Evolutionary conservation across 768 basidiomycete species (phyloP).

Genomic region (Mycena vitilis): DNA sequence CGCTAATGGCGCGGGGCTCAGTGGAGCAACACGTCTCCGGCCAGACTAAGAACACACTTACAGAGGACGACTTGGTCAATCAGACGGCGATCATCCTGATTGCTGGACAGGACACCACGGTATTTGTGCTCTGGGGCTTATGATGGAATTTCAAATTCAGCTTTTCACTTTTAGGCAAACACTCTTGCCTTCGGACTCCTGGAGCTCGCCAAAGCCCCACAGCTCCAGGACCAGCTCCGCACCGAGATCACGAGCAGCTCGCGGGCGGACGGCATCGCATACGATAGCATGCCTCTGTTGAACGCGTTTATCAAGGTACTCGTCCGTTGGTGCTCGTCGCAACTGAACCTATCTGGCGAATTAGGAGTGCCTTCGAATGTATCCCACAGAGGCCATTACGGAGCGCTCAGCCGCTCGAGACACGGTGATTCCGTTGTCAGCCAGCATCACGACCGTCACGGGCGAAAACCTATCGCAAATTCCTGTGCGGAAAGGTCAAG

Average conservation of each 20-base stretch:
- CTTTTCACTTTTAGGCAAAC: too few species aligned
- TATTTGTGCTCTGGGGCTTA: background rate
- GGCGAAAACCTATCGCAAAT: background rate
- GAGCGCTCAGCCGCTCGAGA: background rate
- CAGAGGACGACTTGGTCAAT: background rate
- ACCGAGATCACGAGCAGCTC: too few species aligned
- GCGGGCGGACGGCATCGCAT: too few species aligned
- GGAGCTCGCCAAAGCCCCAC: too few species aligned
- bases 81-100: conserved; percentile 10
- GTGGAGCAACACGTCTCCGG: background rate
- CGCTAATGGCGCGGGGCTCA: background rate
- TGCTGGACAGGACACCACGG: conserved; percentile 17
- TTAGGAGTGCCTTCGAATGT: background rate
- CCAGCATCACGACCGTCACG: background rate
- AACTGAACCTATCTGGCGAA: background rate
- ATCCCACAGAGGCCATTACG: background rate
- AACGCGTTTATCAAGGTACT: conserved; percentile 11
- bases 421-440: background rate
- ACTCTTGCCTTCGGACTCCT: too few species aligned
- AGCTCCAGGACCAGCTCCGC: too few species aligned
- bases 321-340: too few species aligned
- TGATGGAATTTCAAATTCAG: too few species aligned
- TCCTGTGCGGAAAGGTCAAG: background rate
- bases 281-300: conserved; percentile 1
- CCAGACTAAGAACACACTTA: background rate